A percentile compares a stretch with the other conserved stretches of the same genome.
phyloP scores from a whole-genome alignment of 495 filamentous ascomycete genomes.

The Penicillium psychrofluorescens region DNA sequence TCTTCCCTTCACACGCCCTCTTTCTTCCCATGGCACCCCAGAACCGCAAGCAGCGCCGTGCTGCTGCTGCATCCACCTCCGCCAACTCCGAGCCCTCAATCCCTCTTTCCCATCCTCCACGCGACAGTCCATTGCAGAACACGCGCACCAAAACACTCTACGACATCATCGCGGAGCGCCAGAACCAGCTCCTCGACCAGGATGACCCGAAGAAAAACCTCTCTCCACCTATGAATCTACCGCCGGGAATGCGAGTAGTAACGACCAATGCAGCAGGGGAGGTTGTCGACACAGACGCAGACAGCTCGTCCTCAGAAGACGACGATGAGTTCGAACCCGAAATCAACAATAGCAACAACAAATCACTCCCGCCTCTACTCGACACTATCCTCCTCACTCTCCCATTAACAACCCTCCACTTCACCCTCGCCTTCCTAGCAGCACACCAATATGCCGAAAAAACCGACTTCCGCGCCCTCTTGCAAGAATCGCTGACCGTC shows the following conservation, averaged over 20 bases:
- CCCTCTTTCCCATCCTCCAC: conserved; percentile 30
- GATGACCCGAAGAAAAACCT: not conserved
- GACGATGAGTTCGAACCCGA: not conserved
- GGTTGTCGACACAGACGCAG: conserved; percentile 22
- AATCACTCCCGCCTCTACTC: conserved; percentile 31
- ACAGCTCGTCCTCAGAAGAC: conserved; percentile 3
- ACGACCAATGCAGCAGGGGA: conserved; percentile 29
- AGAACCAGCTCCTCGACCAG: conserved; percentile 25
- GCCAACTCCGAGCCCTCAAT: conserved; percentile 14
- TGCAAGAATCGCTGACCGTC: conserved; percentile 30
- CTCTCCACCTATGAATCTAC: not conserved
- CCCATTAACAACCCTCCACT: conserved; percentile 72
- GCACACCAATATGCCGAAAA: conserved; percentile 80
- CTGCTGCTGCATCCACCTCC: conserved; percentile 16
- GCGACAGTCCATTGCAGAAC: conserved; percentile 17
- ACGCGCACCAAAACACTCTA: conserved; percentile 36
- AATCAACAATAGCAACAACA: conserved; percentile 8
- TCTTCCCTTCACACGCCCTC: not conserved
- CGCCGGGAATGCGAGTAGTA: conserved; percentile 27
- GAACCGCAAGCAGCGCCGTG: conserved; percentile 45
- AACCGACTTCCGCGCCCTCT: conserved; percentile 51
- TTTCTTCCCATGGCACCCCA: conserved; percentile 24
- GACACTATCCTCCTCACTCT: conserved; percentile 48
- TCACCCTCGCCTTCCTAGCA: conserved; percentile 84
- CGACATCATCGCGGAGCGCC: conserved; percentile 43